phyloP scores from a whole-genome alignment of 2,329 filamentous ascomycete genomes.

The Geosmithia morbida region DNA sequence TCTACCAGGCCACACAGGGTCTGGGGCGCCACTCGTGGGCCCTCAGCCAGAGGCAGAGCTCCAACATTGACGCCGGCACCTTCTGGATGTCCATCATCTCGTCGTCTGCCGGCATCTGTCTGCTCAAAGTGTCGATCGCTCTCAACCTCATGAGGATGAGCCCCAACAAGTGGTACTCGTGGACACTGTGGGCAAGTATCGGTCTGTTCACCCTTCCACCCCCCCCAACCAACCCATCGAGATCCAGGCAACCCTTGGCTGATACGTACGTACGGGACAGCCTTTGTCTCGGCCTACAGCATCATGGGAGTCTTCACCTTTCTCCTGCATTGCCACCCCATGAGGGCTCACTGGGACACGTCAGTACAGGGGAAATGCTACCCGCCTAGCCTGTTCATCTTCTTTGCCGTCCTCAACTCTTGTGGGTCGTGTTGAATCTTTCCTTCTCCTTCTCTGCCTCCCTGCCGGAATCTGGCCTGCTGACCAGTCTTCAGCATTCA shows the following conservation, averaged over 20 bases:
- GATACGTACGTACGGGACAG: background rate
- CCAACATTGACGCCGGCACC: conserved; percentile 22
- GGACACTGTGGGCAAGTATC: background rate
- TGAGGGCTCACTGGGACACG: conserved; percentile 2
- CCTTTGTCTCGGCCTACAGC: conserved; percentile 1
- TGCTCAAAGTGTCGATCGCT: conserved; percentile 11
- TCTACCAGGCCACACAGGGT: conserved; percentile 26
- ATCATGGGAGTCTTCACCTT: conserved; percentile 1
- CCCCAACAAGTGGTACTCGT: background rate
- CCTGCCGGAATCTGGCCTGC: no score
- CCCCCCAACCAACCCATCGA: no score
- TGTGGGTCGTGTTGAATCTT: background rate
- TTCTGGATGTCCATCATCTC: conserved; percentile 31
- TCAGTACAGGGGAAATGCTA: conserved; percentile 1
- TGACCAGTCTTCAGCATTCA: conserved; percentile 16
- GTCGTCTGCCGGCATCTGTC: conserved; percentile 10
- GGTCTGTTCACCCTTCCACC: background rate
- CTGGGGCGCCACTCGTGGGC: conserved; percentile 27
- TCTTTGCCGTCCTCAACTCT: conserved; percentile 3
- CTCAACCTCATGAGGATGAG: conserved; percentile 9
- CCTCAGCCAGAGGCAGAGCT: conserved; percentile 15
- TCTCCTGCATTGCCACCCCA: conserved; percentile 3
- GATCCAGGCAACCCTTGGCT: background rate
- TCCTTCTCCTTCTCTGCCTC: no score
- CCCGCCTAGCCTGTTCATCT: conserved; percentile 1